Conservation (phyloP, 164 flowering plant species). For the Nymphaea thermarum region DNA sequence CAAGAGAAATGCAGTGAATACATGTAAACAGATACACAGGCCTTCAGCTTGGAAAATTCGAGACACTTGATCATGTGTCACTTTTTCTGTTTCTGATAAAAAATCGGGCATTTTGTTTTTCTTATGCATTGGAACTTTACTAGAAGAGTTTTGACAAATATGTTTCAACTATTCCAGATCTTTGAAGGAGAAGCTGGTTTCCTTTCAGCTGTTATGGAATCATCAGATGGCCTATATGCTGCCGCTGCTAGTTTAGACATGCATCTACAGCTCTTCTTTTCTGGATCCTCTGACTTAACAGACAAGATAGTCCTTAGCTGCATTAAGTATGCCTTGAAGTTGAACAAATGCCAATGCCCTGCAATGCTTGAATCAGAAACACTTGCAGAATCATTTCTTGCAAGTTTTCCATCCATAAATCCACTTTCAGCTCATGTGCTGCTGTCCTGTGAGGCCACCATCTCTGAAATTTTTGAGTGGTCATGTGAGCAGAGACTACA, state of each 20-base stretch:
- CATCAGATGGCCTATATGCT: conserved; percentile 85
- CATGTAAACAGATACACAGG: too few species aligned
- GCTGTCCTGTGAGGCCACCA: conserved; percentile 46
- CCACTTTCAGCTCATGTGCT: conserved; percentile 87
- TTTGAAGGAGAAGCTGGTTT: conserved; percentile 79
- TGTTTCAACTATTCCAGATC: conserved; percentile 26
- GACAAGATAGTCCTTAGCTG: conserved; percentile 65
- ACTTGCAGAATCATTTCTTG: conserved; percentile 82
- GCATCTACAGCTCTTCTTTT: conserved; percentile 67
- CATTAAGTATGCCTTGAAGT: conserved; percentile 30
- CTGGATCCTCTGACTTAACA: conserved; percentile 65
- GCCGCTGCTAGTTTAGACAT: conserved; percentile 84
- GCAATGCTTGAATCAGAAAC: conserved; percentile 82
- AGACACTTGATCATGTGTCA: too few species aligned
- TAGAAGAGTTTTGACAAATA: too few species aligned
- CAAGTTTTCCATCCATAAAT: conserved; percentile 81
- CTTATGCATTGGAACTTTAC: too few species aligned
- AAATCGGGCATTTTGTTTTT: too few species aligned
- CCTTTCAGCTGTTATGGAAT: conserved; percentile 67
- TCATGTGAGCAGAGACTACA: conserved; percentile 34
- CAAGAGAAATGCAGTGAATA: too few species aligned
- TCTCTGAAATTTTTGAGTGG: conserved; percentile 48
- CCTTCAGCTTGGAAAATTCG: too few species aligned
- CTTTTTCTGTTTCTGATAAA: too few species aligned
- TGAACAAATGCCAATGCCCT: conserved; percentile 33